A percentile compares a stretch with the other conserved stretches of the same genome.
phyloP scores from a whole-genome alignment of 805 yeast genomes.

The Metschnikowia lunata region DNA sequence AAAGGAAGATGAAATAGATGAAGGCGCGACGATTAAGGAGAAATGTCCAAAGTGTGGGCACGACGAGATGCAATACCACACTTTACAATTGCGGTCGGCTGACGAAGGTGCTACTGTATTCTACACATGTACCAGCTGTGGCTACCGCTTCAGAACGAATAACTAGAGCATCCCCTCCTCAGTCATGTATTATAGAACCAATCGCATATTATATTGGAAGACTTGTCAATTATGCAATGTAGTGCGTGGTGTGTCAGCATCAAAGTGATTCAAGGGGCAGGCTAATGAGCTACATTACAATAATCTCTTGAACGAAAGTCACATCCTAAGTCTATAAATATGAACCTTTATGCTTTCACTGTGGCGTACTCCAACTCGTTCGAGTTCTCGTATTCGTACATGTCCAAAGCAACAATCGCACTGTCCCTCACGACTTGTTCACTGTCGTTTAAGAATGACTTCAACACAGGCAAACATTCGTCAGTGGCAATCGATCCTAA shows the following conservation, averaged over 20 bases:
- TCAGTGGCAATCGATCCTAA: conserved; percentile 95
- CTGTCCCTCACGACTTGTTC: conserved; percentile 93
- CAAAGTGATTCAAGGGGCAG: neutral
- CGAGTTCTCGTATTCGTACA: conserved; percentile 94
- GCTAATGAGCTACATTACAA: no score
- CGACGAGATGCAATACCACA: conserved; percentile 97
- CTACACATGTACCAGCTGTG: conserved; percentile 92
- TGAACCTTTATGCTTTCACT: conserved; percentile 5
- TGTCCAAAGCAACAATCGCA: conserved; percentile 94
- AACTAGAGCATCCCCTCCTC: conserved; percentile 43
- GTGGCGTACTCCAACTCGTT: conserved; percentile 69
- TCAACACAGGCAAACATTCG: conserved; percentile 85
- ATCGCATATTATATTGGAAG: neutral
- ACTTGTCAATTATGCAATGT: no score
- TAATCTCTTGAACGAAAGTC: no score
- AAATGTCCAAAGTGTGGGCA: conserved; percentile 98
- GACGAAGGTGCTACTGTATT: conserved; percentile 99
- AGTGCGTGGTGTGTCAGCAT: no score
- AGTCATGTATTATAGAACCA: conserved; percentile 7
- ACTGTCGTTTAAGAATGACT: conserved; percentile 70
- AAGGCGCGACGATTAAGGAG: conserved; percentile 95
- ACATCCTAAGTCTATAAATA: neutral
- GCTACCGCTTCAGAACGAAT: conserved; percentile 90
- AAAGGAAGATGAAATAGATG: conserved; percentile 73
- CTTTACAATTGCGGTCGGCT: conserved; percentile 93